These are phyloP conservation scores for Lachnum nothofagi DNA, from an alignment of 2,329 filamentous ascomycete genomes.

Conservation along the genomic window DNA sequence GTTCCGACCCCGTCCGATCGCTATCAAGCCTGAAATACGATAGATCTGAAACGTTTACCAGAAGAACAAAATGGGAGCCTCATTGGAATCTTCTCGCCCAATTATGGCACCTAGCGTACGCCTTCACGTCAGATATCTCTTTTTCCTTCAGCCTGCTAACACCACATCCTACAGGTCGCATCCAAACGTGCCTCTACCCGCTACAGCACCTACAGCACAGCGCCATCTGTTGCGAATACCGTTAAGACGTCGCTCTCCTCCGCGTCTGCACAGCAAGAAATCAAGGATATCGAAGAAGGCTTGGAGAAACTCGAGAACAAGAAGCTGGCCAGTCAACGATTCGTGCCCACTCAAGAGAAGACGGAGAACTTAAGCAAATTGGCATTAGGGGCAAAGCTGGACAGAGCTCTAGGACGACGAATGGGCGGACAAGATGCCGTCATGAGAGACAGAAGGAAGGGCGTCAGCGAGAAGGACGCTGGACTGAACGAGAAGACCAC, in stretches of 20 bases:
- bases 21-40: background rate
- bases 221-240: conserved; percentile 41
- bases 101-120: conserved; percentile 51
- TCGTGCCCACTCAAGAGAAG: conserved; percentile 60
- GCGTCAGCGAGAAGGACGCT: conserved; percentile 15
- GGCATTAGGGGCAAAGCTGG: conserved; percentile 68
- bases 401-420: conserved; percentile 61
- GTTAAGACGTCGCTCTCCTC: conserved; percentile 28
- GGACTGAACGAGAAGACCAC: conserved; percentile 15
- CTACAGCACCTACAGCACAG: conserved; percentile 48
- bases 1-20: background rate
- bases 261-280: conserved; percentile 36
- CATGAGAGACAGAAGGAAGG: conserved; percentile 41
- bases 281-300: conserved; percentile 59
- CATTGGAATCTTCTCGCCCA: conserved; percentile 49
- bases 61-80: conserved; percentile 35
- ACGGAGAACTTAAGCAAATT: conserved; percentile 64
- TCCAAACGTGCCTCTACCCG: conserved; percentile 48
- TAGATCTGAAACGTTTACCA: background rate
- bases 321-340: conserved; percentile 61
- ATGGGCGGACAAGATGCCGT: conserved; percentile 69
- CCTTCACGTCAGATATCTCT: too few relatives aligned
- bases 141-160: conserved; percentile 12
- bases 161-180: conserved; percentile 30
- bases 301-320: conserved; percentile 67